Evolutionary conservation across 176 grass and related monocot genomes (phyloP), one percentile per base, ranked within the genome.

Genomic region (Oryza meridionalis): DNA sequence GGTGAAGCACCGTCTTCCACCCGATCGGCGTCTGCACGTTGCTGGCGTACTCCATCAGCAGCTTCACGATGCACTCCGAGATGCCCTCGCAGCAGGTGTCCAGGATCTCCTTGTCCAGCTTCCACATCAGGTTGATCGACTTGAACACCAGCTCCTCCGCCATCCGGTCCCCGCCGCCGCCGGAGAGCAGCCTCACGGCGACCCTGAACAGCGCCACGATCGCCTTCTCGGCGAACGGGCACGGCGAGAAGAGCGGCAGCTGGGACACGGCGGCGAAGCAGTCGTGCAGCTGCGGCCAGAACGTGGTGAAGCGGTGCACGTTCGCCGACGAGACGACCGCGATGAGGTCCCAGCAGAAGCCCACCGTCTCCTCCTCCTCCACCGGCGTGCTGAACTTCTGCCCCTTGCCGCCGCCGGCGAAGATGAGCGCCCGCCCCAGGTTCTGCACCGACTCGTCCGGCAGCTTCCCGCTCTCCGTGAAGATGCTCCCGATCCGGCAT

Each of bases 331-430:
- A 81, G 15, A 93, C 82, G 1, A 87, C 55, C 35, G 83, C 25
- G 22, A 98, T 38, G 71, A 98, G 93, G 45, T 98, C 96, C 91
- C 90, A 98, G 37, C 96, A 95, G 86, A 98, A 98, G 7, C 85
- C 85, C 1, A 98, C 92, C 1, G 93, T 93, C 71, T 98, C 91
- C 9, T 95, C 89, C 76, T 98, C 96, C 89, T 98, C 96, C 31
- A 91, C n/a, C 2, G 93, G 67, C 26, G 96, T 95, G 88, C 90
- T 98, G 64, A 98, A 98, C 46, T 98, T 98, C 65, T 98, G 96
- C 2, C 96, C 96, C 87, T 92, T 95, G 2, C 96, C 96, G 0
- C 86, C 93, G 0, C 87, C 89, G 10, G 91, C 88, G 69, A 98
- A 93, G 63, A 95, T 85, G 69, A 98, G 85, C 4, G 96, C 91